Conservation (phyloP, 176 grass and related monocot species). For the Zizania latifolia region DNA sequence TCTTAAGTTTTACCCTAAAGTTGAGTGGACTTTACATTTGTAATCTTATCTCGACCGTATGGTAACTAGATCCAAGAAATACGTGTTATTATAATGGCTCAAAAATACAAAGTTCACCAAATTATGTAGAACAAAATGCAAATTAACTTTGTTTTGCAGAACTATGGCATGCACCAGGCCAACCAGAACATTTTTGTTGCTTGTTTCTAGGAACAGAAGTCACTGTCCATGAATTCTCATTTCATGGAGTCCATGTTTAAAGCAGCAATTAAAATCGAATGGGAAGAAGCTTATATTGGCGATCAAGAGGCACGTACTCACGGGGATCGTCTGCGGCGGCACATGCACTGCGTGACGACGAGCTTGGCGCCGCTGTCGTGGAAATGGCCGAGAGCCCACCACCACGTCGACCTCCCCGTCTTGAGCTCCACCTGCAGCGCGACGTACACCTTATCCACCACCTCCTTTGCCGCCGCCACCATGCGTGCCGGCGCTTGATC, state of each 20-base stretch:
- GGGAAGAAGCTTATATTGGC: not conserved
- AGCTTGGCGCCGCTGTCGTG: conserved; percentile 26
- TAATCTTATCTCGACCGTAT: too few relatives aligned
- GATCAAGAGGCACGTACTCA: conserved; percentile 49
- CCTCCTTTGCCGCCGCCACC: not conserved
- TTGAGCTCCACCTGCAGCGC: conserved; percentile 43
- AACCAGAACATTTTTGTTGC: not conserved
- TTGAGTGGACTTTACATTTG: too few relatives aligned
- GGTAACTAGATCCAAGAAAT: too few relatives aligned
- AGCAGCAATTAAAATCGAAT: too few relatives aligned
- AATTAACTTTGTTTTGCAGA: not conserved
- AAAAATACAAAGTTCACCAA: too few relatives aligned
- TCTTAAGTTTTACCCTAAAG: too few relatives aligned
- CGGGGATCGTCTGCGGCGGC: conserved; percentile 63
- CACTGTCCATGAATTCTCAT: not conserved
- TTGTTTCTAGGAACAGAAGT: not conserved
- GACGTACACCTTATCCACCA: conserved; percentile 49
- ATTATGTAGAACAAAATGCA: too few relatives aligned
- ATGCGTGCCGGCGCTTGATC: not conserved
- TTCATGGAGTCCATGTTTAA: not conserved
- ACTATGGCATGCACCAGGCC: not conserved
- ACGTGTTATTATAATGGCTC: too few relatives aligned
- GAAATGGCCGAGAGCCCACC: conserved; percentile 46
- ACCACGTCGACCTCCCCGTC: conserved; percentile 41
- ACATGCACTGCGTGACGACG: conserved; percentile 71